Evolutionary conservation across 2,329 filamentous ascomycete species (phyloP), one percentile per base, ranked within the genome.

Genomic region (Beauveria bassiana): DNA sequence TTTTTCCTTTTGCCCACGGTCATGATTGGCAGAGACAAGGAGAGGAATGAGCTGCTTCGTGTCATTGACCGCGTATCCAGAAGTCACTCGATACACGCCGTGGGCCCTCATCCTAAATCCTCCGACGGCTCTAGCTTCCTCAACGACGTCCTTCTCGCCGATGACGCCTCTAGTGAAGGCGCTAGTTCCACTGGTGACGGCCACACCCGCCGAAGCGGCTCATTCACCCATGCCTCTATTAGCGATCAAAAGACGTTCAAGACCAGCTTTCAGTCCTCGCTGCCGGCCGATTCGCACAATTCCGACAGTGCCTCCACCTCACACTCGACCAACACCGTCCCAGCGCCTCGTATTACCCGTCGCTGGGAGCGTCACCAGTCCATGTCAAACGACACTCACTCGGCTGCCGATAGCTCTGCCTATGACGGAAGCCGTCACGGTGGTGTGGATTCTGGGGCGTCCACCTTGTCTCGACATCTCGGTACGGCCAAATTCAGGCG

Each of bases 1-100:
- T 95, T 96, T 70, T 97, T 97, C 74, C 89, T 92, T 66, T 81
- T 97, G 22, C 93, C 93, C 0, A 84, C 86, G 0, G 80, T 81
- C 62, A 91, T 96, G 80, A 89, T 96, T 65, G 93, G 93, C 3
- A 85, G 93, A 42, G 80, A 87, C 34, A 79, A 84, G 64, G 91
- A 96, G 71, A 86, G 85, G 47, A 79, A 86, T 52, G 82, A 83
- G 43, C 83, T 97, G 9, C 75, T 92, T 45, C 82, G 80, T 66
- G 82, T 95, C 42, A 90, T 97, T 55, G 87, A 96, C 65, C 87
- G 86, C 52, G 88, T 92, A 54, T 84, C 89, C 22, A 86, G 80
- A 69, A 86, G 81, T 40, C 89, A 93, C 62, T 70, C 78, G 9
- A 69, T 80, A 50, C 75, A 72, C 55, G 74, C 76, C 53, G 78